phyloP scores from a whole-genome alignment of 2,329 filamentous ascomycete species.

The Dothistroma pini region DNA sequence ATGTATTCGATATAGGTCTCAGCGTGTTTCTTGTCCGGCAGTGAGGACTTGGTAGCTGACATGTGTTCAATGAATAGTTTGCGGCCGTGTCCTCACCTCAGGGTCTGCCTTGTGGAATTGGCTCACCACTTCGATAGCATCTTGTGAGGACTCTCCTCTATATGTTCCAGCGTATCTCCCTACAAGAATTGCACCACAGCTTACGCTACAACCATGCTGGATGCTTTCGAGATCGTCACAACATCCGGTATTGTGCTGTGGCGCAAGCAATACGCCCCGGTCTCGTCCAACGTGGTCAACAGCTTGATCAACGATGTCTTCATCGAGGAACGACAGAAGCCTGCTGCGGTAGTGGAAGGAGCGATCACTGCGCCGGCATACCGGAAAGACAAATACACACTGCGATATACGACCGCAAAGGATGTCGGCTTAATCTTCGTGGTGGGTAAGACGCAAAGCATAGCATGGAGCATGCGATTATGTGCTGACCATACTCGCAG shows the following conservation, averaged over 20 bases:
- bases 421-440: slow-evolving; percentile 95
- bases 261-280: slow-evolving; percentile 79
- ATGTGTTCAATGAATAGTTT: neutral
- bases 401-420: slow-evolving; percentile 91
- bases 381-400: slow-evolving; percentile 85
- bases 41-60: neutral
- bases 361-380: slow-evolving; percentile 65
- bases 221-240: slow-evolving; percentile 94
- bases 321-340: slow-evolving; percentile 82
- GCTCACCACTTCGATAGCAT: neutral
- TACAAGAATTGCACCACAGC: slow-evolving; percentile 3
- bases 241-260: slow-evolving; percentile 95
- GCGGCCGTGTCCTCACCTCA: neutral
- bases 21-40: neutral
- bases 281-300: slow-evolving; percentile 83
- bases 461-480: neutral
- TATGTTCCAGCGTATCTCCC: neutral
- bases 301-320: slow-evolving; percentile 94
- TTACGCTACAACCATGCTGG: slow-evolving; percentile 63
- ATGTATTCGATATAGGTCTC: neutral
- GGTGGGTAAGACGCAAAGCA: slow-evolving; percentile 49
- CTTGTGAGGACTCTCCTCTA: neutral
- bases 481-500: slow-evolving; percentile 46
- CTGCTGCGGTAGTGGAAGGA: slow-evolving; percentile 51
- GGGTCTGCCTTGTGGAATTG: slow-evolving; percentile 2